Base-by-base conservation (phyloP, 768 basidiomycete species). In the Russula abietina region DNA sequence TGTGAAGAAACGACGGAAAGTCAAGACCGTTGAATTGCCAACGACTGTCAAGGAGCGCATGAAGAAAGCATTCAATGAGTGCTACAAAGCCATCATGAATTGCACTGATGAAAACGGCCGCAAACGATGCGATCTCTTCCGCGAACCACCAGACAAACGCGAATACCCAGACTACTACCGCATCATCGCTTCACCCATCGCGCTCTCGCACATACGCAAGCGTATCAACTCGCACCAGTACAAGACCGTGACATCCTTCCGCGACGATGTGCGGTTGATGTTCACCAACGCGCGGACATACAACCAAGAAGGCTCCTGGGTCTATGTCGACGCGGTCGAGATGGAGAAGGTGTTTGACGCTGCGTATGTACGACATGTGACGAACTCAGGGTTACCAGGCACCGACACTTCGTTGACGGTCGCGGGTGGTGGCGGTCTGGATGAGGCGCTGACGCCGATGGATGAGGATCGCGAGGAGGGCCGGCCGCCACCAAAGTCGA, bases 221-320 rank as follows among this genome's bases (percentile, higher is more conserved):
- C 87, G 88, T 11, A 78, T 81, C 54, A 83, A 78, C 55, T 77
- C 80, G 59, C 79, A 80, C 50, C 78, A 81, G 60, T 93, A 93
- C 78, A 92, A 91, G 78, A 83, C 75, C 43, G 83, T 94, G 39
- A 76, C 81, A 38, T 78, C 82, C 60, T 93, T 86, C 76, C 79
- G 82, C 61, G 83, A 84, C 51, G 93, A 96, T 73, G 93, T 88
- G 85, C 81, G 82, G 67, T 81, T 93, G 60, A 94, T 99, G 89
- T 98, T 95, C 74, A 81, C 84, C 73, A 98, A 98, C 70, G 95
- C 96, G 5, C 82, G 90, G 69, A 89, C 85, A 49, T 98, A 93
- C 79, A 98, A 98, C 73, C 87, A 89, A 73, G 93, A 96, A 74
- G 93, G 89, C 1, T 95, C 93, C 0, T 93, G 91, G 89, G 93